Evolutionary conservation across 352 stramenopile species (phyloP).

Genomic region (Pythium utonaiense): DNA sequence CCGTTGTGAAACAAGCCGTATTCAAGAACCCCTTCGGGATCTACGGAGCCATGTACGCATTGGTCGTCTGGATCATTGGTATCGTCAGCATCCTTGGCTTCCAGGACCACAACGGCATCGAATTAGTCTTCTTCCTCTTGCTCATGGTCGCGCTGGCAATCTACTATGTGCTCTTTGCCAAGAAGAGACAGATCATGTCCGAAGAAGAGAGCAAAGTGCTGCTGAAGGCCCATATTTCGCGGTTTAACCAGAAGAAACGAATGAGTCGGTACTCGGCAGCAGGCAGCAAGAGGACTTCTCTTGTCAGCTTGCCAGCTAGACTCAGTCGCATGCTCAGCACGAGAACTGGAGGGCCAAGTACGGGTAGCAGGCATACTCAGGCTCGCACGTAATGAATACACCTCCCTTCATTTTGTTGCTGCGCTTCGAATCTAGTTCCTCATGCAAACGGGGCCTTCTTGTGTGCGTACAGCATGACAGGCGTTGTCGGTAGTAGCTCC

Average conservation of each 20-base stretch:
- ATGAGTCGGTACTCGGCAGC: not conserved
- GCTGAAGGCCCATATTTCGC: conserved; percentile 5
- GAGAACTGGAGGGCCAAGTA: not conserved
- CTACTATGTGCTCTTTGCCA: conserved; percentile 10
- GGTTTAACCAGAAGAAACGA: conserved; percentile 4
- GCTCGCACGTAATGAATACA: not conserved
- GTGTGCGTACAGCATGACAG: not conserved
- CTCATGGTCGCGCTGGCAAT: not conserved
- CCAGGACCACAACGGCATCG: conserved; percentile 7
- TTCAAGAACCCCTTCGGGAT: conserved; percentile 23
- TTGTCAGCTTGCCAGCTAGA: not conserved
- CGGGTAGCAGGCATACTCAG: not conserved
- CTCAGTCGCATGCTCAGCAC: conserved; percentile 1
- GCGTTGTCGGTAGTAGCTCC: not conserved
- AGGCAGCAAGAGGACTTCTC: not conserved
- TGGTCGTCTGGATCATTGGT: conserved; percentile 18
- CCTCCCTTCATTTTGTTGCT: too few relatives aligned
- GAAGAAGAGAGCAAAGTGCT: conserved; percentile 18
- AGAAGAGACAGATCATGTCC: conserved; percentile 15
- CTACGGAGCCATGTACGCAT: conserved; percentile 15
- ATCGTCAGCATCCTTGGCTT: conserved; percentile 15
- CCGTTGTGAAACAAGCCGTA: not conserved
- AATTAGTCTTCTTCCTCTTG: conserved; percentile 8
- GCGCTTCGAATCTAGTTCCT: too few relatives aligned
- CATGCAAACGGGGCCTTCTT: too few relatives aligned